Evolutionary conservation across 202 grass and related monocot genomes (phyloP).

Genomic region (Schoenoplectus tabernaemontani): DNA sequence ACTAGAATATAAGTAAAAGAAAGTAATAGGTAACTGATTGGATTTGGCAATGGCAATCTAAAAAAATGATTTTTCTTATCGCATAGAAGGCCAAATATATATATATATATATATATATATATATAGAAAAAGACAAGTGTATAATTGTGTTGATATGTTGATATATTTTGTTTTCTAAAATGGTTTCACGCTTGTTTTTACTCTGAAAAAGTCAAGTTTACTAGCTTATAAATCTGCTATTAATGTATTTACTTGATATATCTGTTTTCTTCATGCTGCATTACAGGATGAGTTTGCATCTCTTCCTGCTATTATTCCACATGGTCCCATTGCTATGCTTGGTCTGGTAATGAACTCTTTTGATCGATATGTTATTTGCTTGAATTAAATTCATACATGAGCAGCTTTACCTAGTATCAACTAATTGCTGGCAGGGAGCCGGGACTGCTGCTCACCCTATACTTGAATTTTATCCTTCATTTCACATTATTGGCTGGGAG

Average conservation of each 20-base stretch:
- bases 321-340: constrained; percentile 78
- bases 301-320: constrained; percentile 64
- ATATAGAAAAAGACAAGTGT: background rate
- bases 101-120: too few relatives aligned
- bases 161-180: background rate
- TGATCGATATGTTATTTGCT: background rate
- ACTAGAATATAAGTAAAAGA: background rate
- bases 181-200: background rate
- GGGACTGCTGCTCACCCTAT: constrained; percentile 76
- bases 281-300: constrained; percentile 84
- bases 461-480: constrained; percentile 62
- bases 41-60: background rate
- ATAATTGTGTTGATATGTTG: background rate
- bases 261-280: background rate
- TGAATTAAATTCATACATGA: background rate
- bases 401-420: background rate
- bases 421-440: constrained; percentile 51
- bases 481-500: constrained; percentile 83
- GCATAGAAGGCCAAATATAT: background rate
- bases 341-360: constrained; percentile 69
- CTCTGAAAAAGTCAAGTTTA: background rate
- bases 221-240: background rate
- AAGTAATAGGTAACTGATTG: background rate
- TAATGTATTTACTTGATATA: background rate
- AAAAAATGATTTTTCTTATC: background rate